phyloP scores from a whole-genome alignment of 345 rosid genomes.

The Hibiscus trionum region DNA sequence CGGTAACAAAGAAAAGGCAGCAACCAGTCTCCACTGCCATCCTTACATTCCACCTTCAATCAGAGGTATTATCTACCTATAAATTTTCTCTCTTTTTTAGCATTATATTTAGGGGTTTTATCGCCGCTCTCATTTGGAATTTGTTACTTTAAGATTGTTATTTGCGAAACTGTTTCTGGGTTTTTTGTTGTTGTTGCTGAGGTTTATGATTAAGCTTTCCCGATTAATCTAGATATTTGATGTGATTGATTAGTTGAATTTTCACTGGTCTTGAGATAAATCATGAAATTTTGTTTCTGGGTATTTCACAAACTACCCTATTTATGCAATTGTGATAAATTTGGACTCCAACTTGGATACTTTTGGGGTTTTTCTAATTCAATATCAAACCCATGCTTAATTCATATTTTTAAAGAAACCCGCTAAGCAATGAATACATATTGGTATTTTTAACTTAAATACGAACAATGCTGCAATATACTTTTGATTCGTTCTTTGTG shows the following conservation, averaged over 20 bases:
- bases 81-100: not conserved
- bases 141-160: not conserved
- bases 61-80: not conserved
- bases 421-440: not conserved
- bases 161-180: not conserved
- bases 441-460: not conserved
- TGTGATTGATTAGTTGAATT: not conserved
- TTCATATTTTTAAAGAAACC: not conserved
- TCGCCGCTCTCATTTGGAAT: not conserved
- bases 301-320: not conserved
- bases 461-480: not conserved
- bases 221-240: not conserved
- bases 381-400: not conserved
- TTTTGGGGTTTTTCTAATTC: not conserved
- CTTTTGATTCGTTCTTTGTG: not conserved
- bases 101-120: not conserved
- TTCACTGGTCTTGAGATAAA: not conserved
- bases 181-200: not conserved
- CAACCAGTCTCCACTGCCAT: not conserved
- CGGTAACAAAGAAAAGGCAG: not conserved
- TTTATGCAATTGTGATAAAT: not conserved
- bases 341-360: not conserved
- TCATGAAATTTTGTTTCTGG: constrained; percentile 1
- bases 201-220: not conserved
- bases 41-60: not conserved